phyloP scores from a whole-genome alignment of 805 yeast genomes.

The Candida quercuum region DNA sequence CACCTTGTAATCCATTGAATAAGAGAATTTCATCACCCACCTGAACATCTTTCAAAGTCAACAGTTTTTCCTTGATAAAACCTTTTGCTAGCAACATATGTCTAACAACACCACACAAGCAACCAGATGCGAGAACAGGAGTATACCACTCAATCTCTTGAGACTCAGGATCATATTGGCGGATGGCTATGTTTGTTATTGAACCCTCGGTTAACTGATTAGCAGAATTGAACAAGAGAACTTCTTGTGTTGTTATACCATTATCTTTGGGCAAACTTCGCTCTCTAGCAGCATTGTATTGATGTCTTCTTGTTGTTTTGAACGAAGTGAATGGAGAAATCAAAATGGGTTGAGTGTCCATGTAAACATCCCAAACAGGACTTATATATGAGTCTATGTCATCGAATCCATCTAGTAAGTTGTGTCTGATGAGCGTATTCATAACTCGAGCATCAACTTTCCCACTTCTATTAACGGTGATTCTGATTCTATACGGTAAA shows the following conservation, averaged over 20 bases:
- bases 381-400: slow-evolving; percentile 22
- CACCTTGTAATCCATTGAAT: slow-evolving; percentile 83
- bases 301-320: slow-evolving; percentile 72
- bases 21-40: slow-evolving; percentile 68
- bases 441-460: slow-evolving; percentile 31
- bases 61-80: slow-evolving; percentile 46
- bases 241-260: slow-evolving; percentile 44
- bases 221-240: slow-evolving; percentile 58
- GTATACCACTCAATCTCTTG: slow-evolving; percentile 61
- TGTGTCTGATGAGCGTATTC: slow-evolving; percentile 25
- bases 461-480: slow-evolving; percentile 35
- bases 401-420: slow-evolving; percentile 26
- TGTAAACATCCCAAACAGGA: slow-evolving; percentile 51
- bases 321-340: slow-evolving; percentile 79
- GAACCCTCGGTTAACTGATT: slow-evolving; percentile 74
- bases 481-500: slow-evolving; percentile 42
- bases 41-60: slow-evolving; percentile 40
- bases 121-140: slow-evolving; percentile 73
- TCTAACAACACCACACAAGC: slow-evolving; percentile 80
- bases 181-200: slow-evolving; percentile 72
- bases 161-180: slow-evolving; percentile 13
- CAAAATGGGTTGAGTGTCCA: slow-evolving; percentile 48
- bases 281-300: slow-evolving; percentile 57
- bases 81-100: slow-evolving; percentile 53
- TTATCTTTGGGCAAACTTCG: slow-evolving; percentile 30